Evolutionary conservation across 2,329 filamentous ascomycete genomes (phyloP).

Genomic region (Aspergillus spinulosporus): DNA sequence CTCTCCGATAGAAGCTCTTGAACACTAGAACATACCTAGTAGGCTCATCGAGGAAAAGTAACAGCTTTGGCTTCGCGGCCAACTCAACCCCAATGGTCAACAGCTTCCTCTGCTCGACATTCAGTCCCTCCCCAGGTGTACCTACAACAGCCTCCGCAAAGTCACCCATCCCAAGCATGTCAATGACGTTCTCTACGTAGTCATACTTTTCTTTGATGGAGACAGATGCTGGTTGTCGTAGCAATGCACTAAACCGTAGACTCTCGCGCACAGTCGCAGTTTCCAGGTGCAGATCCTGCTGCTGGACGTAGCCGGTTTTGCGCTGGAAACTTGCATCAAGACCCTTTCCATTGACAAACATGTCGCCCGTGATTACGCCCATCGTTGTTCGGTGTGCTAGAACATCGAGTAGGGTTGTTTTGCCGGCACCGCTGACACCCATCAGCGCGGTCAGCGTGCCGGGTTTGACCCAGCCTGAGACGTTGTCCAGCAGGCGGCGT

Average conservation of each 20-base stretch:
- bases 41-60: constrained; percentile 78
- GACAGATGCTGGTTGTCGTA: constrained; percentile 75
- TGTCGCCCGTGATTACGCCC: constrained; percentile 83
- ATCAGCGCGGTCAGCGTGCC: constrained; percentile 86
- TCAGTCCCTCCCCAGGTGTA: constrained; percentile 78
- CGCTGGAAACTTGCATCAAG: constrained; percentile 76
- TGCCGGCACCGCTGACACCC: constrained; percentile 74
- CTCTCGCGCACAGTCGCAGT: constrained; percentile 86
- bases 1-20: too few species aligned
- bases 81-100: constrained; percentile 93
- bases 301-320: constrained; percentile 83
- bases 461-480: constrained; percentile 90
- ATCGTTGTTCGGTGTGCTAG: constrained; percentile 82
- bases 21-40: background rate
- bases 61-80: constrained; percentile 81
- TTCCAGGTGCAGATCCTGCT: constrained; percentile 83
- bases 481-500: constrained; percentile 74
- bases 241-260: constrained; percentile 79
- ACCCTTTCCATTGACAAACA: constrained; percentile 72
- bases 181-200: constrained; percentile 76
- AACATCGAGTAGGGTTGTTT: constrained; percentile 87
- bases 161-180: constrained; percentile 63
- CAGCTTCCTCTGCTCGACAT: constrained; percentile 66
- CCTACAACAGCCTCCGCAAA: constrained; percentile 83
- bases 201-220: constrained; percentile 73